These are phyloP conservation scores for Atkinsonella texensis DNA, from an alignment of 2,329 filamentous ascomycete species.

Conservation along the genomic window DNA sequence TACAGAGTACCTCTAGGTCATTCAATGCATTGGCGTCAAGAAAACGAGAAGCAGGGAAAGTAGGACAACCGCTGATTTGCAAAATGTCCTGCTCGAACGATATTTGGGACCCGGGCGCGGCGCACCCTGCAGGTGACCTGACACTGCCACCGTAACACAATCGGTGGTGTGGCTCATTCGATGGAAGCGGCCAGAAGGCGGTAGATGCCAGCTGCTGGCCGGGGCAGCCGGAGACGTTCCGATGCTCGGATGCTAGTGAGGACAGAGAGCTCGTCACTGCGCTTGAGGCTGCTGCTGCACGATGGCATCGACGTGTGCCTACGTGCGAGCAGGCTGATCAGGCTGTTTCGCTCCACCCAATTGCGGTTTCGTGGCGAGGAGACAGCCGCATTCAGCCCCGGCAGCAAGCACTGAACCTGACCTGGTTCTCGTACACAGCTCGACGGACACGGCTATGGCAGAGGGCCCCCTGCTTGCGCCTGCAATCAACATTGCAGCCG, in stretches of 20 bases:
- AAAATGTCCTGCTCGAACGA: too few species aligned
- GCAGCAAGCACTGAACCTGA: not conserved
- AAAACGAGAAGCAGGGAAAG: not conserved
- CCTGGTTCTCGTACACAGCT: not conserved
- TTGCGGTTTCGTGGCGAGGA: not conserved
- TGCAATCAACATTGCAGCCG: not conserved
- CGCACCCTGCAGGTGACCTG: not conserved
- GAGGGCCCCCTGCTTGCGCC: not conserved
- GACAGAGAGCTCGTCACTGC: not conserved
- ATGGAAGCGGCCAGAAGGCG: constrained; percentile 2
- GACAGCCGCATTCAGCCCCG: constrained; percentile 1
- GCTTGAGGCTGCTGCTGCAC: not conserved
- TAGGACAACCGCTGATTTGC: too few species aligned
- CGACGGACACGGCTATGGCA: not conserved
- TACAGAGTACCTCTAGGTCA: not conserved
- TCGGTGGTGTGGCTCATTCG: not conserved
- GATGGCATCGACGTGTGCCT: not conserved
- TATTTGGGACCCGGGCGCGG: not conserved
- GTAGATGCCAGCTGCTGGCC: not conserved
- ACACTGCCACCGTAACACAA: not conserved
- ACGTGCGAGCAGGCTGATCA: not conserved
- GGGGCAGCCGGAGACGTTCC: not conserved
- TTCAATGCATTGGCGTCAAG: not conserved
- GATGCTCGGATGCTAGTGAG: not conserved
- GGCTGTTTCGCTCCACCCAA: not conserved